These are phyloP conservation scores for Acacia concinna DNA, from an alignment of 331 rosid species.

Conservation along the genomic window DNA sequence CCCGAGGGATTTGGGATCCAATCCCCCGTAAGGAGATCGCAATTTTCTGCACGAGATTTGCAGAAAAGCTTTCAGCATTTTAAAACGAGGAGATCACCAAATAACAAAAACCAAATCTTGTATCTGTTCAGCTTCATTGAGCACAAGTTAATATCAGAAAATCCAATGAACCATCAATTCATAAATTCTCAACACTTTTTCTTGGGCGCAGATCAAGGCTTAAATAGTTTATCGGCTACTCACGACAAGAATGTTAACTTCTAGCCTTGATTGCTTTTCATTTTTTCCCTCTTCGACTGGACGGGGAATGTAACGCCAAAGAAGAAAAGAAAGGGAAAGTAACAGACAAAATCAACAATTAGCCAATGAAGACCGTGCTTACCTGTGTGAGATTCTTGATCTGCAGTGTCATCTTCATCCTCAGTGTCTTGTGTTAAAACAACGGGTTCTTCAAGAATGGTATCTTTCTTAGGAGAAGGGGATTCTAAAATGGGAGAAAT, in stretches of 20 bases:
- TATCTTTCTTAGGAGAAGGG: constrained; percentile 48
- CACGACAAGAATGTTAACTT: background rate
- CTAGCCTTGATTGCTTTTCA: background rate
- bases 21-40: constrained; percentile 76
- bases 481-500: constrained; percentile 51
- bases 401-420: background rate
- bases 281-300: background rate
- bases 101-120: constrained; percentile 2
- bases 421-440: background rate
- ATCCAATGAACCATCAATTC: background rate
- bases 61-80: background rate
- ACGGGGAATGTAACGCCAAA: background rate
- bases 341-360: background rate
- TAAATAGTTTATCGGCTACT: background rate
- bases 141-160: background rate
- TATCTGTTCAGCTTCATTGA: background rate
- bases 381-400: constrained; percentile 1
- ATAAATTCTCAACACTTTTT: background rate
- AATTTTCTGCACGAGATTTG: constrained; percentile 50
- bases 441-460: constrained; percentile 4
- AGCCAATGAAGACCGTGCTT: background rate
- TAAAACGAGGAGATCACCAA: background rate
- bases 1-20: constrained; percentile 77
- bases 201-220: background rate
- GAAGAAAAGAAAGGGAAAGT: background rate